Base-by-base conservation (phyloP, 345 rosid species). In the Cochlearia excelsa region DNA sequence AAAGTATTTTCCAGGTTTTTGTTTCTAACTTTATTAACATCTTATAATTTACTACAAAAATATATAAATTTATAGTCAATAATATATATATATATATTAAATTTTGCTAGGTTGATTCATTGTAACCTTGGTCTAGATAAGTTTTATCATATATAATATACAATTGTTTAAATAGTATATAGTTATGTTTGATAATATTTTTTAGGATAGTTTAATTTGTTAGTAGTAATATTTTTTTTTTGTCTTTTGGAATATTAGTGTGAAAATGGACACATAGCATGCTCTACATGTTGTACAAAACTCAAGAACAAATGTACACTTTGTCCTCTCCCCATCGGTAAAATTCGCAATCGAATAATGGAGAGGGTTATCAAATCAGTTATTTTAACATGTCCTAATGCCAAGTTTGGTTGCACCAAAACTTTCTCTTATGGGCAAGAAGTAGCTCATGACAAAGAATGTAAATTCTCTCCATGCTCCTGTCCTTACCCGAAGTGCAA, bases 201-300 rank as follows among this genome's bases (percentile, higher is more conserved):
- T 16, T 16, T 16, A 16, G 23, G 23, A 16, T 16, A 16, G 23
- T 16, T 16, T 16, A 16, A 16, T 16, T 16, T 16, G 23, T 16
- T 16, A 16, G 23, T 16, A 16, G 23, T 16, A 16, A 16, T 16
- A 16, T 16, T 16, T 16, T 16, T 16, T 26, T 16, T 42, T n/a
- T 10, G 3, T 42, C 23, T 10, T 42, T 42, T 31, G 7, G 4
- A 11, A 26, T 47, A 46, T 11, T 46, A 84, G 83, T 82, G 87
- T 67, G 78, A 77, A 3, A 80, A 75, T 70, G 89, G 89, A 11
- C 89, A 84, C 47, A 31, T 76, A 50, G 77, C 77, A 4, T 83
- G 82, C 74, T 46, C 75, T 43, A 9, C 60, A 29, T 81, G 89
- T 67, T 74, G 82, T 63, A 6, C 0, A 35, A 71, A 75, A 60